Conservation (phyloP, 176 grass and related monocot species). For the Musa acuminata region DNA sequence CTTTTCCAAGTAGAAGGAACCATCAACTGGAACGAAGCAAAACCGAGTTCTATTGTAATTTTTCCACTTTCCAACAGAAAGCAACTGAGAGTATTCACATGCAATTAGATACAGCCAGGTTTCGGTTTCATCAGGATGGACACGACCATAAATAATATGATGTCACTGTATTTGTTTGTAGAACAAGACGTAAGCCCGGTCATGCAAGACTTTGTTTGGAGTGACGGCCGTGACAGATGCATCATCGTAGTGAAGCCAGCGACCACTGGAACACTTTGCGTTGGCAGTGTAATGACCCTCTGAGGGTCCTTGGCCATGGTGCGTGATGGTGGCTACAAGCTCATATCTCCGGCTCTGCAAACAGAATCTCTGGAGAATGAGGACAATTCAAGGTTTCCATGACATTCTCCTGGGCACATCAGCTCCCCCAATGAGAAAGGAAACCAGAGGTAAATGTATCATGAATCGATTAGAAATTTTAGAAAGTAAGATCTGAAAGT, state of each 20-base stretch:
- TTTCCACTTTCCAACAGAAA: background rate
- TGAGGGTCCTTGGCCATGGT: conserved; percentile 59
- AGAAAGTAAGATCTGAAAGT: background rate
- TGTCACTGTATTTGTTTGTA: conserved; percentile 58
- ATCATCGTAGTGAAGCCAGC: conserved; percentile 81
- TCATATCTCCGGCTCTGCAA: conserved; percentile 74
- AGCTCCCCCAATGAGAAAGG: background rate
- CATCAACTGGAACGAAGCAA: too few relatives aligned
- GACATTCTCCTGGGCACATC: background rate
- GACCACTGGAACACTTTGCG: conserved; percentile 40
- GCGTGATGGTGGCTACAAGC: conserved; percentile 78
- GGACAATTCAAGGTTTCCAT: background rate
- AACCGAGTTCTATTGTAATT: background rate
- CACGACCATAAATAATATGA: background rate
- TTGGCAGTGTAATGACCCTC: conserved; percentile 82
- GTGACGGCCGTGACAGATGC: conserved; percentile 26
- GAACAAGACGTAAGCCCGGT: conserved; percentile 79
- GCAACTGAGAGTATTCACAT: background rate
- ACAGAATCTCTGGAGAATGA: background rate
- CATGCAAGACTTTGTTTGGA: conserved; percentile 55
- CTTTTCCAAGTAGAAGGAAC: too few relatives aligned
- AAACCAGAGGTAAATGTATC: background rate
- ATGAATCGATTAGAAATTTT: background rate
- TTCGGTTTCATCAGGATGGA: background rate
- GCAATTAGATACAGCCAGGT: background rate